These are phyloP conservation scores for Eremochloa ophiuroides DNA, from an alignment of 176 grass and related monocot species.

Conservation along the genomic window DNA sequence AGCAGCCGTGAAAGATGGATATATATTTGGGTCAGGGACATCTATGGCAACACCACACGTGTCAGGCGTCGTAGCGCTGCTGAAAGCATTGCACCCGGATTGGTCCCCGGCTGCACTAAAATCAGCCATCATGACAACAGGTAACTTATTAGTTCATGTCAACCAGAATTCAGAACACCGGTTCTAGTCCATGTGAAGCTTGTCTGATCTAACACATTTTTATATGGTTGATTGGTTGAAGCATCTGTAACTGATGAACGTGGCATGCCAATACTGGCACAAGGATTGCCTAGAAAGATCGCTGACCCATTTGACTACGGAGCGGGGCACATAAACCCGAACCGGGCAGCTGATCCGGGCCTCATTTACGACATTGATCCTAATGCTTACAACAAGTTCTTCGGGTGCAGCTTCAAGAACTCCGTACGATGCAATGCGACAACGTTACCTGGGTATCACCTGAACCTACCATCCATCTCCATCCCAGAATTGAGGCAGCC, in stretches of 20 bases:
- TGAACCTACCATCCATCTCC: slow-evolving; percentile 28
- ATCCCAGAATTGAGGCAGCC: slow-evolving; percentile 18
- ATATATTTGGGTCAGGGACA: background rate
- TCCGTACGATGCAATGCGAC: background rate
- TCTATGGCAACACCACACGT: slow-evolving; percentile 38
- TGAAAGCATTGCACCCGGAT: slow-evolving; percentile 28
- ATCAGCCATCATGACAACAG: slow-evolving; percentile 36
- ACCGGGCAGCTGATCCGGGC: slow-evolving; percentile 14
- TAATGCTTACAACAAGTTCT: slow-evolving; percentile 16
- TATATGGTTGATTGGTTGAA: background rate
- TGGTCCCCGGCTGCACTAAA: slow-evolving; percentile 36
- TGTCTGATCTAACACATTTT: background rate
- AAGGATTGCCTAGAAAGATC: slow-evolving; percentile 10
- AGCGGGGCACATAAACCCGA: slow-evolving; percentile 15
- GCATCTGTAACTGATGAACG: slow-evolving; percentile 15
- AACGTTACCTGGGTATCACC: background rate
- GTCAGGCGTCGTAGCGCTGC: background rate
- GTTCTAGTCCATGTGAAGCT: background rate
- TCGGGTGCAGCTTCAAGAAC: slow-evolving; percentile 6
- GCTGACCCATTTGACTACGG: slow-evolving; percentile 43
- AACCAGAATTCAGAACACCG: background rate
- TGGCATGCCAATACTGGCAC: slow-evolving; percentile 26
- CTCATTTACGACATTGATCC: slow-evolving; percentile 34
- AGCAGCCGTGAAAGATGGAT: slow-evolving; percentile 1
- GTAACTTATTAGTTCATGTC: background rate